phyloP scores from a whole-genome alignment of 495 filamentous ascomycete genomes.

The Xylaria castorea region DNA sequence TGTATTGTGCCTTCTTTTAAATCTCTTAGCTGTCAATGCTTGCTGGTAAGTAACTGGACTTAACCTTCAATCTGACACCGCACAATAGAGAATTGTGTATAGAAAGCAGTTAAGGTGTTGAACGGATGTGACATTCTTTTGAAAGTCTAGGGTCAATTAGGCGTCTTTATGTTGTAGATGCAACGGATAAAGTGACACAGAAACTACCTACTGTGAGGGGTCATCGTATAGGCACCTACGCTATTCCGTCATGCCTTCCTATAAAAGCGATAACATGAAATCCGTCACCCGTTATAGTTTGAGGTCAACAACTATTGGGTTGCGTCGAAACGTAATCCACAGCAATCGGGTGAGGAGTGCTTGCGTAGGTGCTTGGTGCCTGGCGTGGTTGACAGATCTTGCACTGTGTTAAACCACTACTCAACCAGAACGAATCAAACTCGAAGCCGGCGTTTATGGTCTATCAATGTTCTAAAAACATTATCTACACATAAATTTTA shows the following conservation, averaged over 20 bases:
- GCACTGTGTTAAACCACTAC: background rate
- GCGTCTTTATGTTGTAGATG: background rate
- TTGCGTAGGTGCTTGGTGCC: constrained; percentile 12
- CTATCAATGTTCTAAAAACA: background rate
- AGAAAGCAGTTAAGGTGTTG: background rate
- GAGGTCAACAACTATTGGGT: background rate
- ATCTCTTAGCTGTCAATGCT: background rate
- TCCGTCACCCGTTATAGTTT: too few relatives aligned
- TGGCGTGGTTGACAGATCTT: background rate
- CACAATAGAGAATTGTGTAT: background rate
- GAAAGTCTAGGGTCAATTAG: background rate
- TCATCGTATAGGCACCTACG: background rate
- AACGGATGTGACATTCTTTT: background rate
- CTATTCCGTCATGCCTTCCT: background rate
- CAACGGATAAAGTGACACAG: background rate
- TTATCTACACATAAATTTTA: constrained; percentile 9
- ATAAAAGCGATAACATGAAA: background rate
- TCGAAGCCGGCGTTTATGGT: background rate
- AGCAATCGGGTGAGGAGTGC: background rate
- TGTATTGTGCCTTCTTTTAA: background rate
- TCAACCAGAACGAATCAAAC: background rate
- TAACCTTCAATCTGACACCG: too few relatives aligned
- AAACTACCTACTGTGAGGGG: background rate
- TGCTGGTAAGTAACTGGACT: too few relatives aligned
- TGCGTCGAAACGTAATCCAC: background rate